Percentiles rank a stretch among this genome's conserved stretches.
Conservation (phyloP, 1,284 basidiomycete genomes). For the Fomitopsis palustris region DNA sequence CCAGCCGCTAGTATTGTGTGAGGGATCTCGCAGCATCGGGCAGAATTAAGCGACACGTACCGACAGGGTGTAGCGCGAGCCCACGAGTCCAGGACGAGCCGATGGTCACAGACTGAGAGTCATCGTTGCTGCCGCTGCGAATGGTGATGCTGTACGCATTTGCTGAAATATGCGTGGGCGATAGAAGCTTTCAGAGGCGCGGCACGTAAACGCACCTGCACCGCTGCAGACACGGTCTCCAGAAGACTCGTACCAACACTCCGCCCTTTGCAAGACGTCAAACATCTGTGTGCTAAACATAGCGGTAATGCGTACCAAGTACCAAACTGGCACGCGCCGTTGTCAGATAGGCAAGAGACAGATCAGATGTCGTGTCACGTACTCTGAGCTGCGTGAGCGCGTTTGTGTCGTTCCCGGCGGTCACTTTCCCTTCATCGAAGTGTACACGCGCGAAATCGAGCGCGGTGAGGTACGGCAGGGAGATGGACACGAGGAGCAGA, state of each 20-base stretch:
- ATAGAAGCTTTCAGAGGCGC: background rate
- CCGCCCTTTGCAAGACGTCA: constrained; percentile 37
- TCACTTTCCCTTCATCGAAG: constrained; percentile 33
- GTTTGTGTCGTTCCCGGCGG: constrained; percentile 28
- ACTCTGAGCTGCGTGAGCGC: constrained; percentile 51
- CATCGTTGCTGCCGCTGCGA: constrained; percentile 25
- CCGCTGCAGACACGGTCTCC: constrained; percentile 45
- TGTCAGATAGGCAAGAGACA: background rate
- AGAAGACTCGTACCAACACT: constrained; percentile 47
- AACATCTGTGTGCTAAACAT: background rate
- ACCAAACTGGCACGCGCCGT: constrained; percentile 45
- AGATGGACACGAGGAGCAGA: constrained; percentile 64
- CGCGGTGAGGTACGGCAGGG: constrained; percentile 59
- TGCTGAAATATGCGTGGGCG: constrained; percentile 28
- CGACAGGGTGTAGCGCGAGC: constrained; percentile 69
- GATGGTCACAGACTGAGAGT: constrained; percentile 37
- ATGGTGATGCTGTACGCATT: constrained; percentile 52
- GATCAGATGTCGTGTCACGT: constrained; percentile 26
- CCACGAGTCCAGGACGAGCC: constrained; percentile 66
- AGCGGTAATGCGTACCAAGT: constrained; percentile 43
- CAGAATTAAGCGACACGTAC: constrained; percentile 34
- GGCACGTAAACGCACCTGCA: constrained; percentile 28
- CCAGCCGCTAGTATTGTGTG: constrained; percentile 49
- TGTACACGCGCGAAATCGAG: constrained; percentile 62
- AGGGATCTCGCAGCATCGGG: background rate